Evolutionary conservation across 176 grass and related monocot genomes (phyloP), one percentile per base, ranked within the genome.

Genomic region (Lolium perenne): DNA sequence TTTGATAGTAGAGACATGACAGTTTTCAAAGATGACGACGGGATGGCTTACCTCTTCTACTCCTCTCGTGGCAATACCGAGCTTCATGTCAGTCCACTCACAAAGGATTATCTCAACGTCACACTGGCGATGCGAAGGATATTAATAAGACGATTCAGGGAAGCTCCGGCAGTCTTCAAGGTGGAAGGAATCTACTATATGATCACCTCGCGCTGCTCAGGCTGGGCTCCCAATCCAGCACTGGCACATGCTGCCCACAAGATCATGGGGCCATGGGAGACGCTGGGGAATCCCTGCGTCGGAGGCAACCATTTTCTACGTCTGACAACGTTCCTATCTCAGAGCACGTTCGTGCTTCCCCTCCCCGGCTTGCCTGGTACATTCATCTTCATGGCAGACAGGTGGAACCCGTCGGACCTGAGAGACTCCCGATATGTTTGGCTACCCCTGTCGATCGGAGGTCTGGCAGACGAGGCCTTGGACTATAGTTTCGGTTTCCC

Each of bases 331-430:
- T 98, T 98, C 75, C 89, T 95, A 58, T 89, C 96, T 10, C 96
- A 98, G 58, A 91, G 96, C 89, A 98, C 96, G 17, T 98, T 90
- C 78, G 96, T 95, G 40, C 73, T 92, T 13, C 96, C 96, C 1
- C 58, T 98, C 74, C 90, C 86, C 76, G 92, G 90, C 69, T 82
- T 98, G 78, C 86, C 96, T 17, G 92, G 97, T 23, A 82, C 88
- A 10, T 98, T 94, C 85, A 90, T 98, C 82, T 95, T 98, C 86
- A 95, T 98, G 97, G 90, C 96, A 14, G 97, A 98, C 89, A 89
- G 97, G 63, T 98, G 97, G 94, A 98, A 91, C 79, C 97, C 92
- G 7, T 84, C 94, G 0, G 84, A 95, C 69, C 60, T 98, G 87
- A 91, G 59, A 41, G 92, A 98, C 79, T 98, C 97, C 0, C 89